These are phyloP conservation scores for Rehmannia glutinosa DNA, from an alignment of 257 asterid species.

Conservation along the genomic window DNA sequence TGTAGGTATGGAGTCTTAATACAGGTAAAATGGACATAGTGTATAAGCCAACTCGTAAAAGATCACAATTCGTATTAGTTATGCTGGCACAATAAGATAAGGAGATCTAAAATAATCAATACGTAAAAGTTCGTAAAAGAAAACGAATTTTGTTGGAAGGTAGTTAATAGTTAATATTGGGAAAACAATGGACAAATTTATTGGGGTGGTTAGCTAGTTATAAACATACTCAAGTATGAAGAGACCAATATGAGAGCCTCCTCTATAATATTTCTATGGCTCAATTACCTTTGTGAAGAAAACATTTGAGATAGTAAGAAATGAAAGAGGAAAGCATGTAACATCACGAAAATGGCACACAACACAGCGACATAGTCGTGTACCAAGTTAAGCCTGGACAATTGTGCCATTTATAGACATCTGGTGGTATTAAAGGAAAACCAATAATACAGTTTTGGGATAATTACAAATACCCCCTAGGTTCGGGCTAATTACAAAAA, in stretches of 20 bases:
- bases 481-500: no score
- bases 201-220: not conserved
- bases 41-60: not conserved
- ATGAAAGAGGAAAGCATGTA: not conserved
- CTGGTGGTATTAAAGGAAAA: not conserved
- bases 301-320: not conserved
- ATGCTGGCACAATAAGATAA: not conserved
- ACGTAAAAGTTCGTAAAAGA: not conserved
- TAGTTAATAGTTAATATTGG: not conserved
- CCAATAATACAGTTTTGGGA: not conserved
- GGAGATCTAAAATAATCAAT: not conserved
- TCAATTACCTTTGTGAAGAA: not conserved
- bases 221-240: not conserved
- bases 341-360: not conserved
- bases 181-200: not conserved
- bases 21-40: not conserved
- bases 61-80: not conserved
- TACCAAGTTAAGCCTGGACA: not conserved
- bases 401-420: not conserved
- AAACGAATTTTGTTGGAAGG: not conserved
- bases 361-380: not conserved
- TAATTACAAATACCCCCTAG: no score
- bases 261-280: not conserved
- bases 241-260: not conserved
- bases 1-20: not conserved